Base-by-base conservation (phyloP, 805 yeast genomes). In the Ogataea siamensis region DNA sequence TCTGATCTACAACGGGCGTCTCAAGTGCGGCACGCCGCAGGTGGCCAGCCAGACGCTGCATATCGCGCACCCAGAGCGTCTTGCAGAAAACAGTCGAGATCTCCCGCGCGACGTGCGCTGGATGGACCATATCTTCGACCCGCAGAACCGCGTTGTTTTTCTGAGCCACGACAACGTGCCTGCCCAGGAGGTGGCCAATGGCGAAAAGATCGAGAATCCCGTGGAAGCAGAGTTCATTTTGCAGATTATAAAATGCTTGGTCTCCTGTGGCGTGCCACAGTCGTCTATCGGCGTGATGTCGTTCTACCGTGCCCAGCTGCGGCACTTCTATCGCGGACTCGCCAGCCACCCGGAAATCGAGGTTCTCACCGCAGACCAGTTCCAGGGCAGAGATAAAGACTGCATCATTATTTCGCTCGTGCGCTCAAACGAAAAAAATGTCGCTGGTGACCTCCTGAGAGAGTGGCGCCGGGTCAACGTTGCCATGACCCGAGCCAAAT, bases 401-500 rank as follows among this genome's bases (percentile, higher is more conserved):
- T 85, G 96, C 54, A 77, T 93, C 11, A 78, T 93, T 5, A 85
- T 93, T 2, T 91, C 98, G 0, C 66, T 93, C 50, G 99, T 93
- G 3, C 68, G 96, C 33, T 82, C 95, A 4, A 88, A 89, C 57
- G 68, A 67, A 1, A 73, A 73, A 14, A 66, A 70, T 7, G 70
- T 68, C 27, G 80, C 85, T 1, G 98, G 98, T 0, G 84, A 84
- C 19, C 67, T 93, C 29, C 64, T 93, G 28, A 77, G 74, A 45
- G 98, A 93, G 51, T 83, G 96, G 89, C 70, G 97, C 46, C 73
- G 99, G 43, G 74, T 93, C 32, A 93, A 93, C 60, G 99, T 93
- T 23, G 94, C 97, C 0, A 81, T 93, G 57, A 93, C 98, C 0
- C 70, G 99, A 46, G 91, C 99, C 0, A 80, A 77, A 55, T 73